Percentiles rank a stretch among this genome's conserved stretches.
Conservation (phyloP, 345 rosid genomes). For the Heritiera fomes region DNA sequence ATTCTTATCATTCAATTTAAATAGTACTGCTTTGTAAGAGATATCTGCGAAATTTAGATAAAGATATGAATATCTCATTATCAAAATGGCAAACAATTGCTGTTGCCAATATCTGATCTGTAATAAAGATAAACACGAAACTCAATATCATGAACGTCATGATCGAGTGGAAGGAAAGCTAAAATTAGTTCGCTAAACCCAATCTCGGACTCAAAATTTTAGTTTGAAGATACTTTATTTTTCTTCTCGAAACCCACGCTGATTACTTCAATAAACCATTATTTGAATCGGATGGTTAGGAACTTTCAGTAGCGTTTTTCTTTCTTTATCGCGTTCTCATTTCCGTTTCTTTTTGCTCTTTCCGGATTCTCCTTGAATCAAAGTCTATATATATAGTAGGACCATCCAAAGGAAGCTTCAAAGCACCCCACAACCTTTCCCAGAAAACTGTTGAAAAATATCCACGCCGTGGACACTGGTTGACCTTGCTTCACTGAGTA, state of each 20-base stretch:
- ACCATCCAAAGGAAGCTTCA: not conserved
- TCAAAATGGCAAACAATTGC: not conserved
- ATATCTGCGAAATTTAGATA: not conserved
- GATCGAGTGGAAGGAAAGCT: not conserved
- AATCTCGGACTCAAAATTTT: too few species aligned
- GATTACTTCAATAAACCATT: not conserved
- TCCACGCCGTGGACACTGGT: not conserved
- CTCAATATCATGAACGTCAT: not conserved
- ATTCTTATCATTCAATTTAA: too few species aligned
- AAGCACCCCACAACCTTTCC: not conserved
- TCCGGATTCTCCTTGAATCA: not conserved
- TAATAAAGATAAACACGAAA: constrained; percentile 2
- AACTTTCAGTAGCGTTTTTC: constrained; percentile 1
- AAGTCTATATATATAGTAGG: not conserved
- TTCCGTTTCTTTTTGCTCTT: not conserved
- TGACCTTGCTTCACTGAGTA: not conserved
- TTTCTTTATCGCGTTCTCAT: not conserved
- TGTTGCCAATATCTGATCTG: not conserved
- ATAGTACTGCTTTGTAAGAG: too few species aligned
- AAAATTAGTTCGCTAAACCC: not conserved
- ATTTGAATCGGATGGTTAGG: constrained; percentile 4
- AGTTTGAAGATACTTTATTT: not conserved
- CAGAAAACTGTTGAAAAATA: not conserved
- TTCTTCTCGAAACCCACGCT: not conserved
- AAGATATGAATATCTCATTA: not conserved